phyloP scores from a whole-genome alignment of 2,329 filamentous ascomycete genomes.

The Aspergillus pseudoterreus region DNA sequence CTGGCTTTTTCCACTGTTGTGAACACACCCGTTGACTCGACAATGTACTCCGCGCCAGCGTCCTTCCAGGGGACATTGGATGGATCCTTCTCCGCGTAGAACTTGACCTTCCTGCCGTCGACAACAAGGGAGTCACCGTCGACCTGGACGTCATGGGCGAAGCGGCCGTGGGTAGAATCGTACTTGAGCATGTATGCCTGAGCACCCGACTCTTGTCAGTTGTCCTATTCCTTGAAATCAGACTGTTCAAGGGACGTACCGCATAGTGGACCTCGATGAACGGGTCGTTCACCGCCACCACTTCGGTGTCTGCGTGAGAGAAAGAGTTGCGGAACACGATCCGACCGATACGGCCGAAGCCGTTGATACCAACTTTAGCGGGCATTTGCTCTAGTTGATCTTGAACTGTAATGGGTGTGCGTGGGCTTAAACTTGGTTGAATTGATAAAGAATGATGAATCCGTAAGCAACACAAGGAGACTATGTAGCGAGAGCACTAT shows the following conservation, averaged over 20 bases:
- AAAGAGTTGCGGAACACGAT: constrained; percentile 52
- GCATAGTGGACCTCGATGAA: constrained; percentile 98
- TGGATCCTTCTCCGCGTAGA: constrained; percentile 92
- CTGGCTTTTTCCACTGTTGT: constrained; percentile 95
- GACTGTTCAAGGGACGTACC: constrained; percentile 58
- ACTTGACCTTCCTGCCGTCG: constrained; percentile 92
- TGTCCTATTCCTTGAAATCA: background rate
- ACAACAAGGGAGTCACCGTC: constrained; percentile 71
- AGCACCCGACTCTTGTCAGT: background rate
- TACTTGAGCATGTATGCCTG: constrained; percentile 99
- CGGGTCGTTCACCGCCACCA: constrained; percentile 97
- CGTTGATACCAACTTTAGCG: constrained; percentile 88
- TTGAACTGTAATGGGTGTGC: too few relatives aligned
- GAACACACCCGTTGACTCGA: constrained; percentile 99
- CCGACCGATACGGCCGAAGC: constrained; percentile 98
- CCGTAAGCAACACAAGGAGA: too few relatives aligned
- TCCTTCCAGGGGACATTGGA: constrained; percentile 88
- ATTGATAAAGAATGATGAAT: too few relatives aligned
- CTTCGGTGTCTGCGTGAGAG: constrained; percentile 68
- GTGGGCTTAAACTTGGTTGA: too few relatives aligned
- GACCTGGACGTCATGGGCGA: constrained; percentile 75
- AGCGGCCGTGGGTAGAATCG: constrained; percentile 92
- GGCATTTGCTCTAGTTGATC: too few relatives aligned
- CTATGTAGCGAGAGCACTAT: too few relatives aligned
- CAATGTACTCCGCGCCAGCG: constrained; percentile 77